Conservation (phyloP, 805 yeast species). For the Blastobotrys terrestris region DNA sequence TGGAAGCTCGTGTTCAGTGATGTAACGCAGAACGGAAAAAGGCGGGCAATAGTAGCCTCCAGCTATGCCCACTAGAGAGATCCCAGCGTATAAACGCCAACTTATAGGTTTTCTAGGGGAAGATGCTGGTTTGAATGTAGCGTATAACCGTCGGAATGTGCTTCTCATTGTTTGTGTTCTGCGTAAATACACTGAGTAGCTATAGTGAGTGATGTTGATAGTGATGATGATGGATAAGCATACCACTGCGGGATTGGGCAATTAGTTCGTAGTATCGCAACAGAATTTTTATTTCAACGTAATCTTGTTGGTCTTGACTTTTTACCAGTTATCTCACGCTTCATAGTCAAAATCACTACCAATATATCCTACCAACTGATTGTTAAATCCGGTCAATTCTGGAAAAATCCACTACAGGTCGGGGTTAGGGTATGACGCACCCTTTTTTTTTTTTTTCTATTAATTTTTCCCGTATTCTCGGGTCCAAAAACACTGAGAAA, state of each 20-base stretch:
- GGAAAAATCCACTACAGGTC: no score
- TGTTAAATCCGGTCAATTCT: no score
- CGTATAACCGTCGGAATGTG: constrained; percentile 10
- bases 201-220: no score
- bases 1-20: constrained; percentile 4
- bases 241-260: no score
- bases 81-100: not conserved
- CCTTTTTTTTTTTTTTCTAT: no score
- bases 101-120: not conserved
- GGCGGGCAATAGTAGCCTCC: constrained; percentile 5
- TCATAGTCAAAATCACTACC: no score
- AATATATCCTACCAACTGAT: no score
- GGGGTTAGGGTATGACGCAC: no score
- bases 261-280: not conserved
- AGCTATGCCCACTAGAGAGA: not conserved
- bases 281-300: not conserved
- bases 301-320: no score
- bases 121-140: not conserved
- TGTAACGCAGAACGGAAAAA: not conserved
- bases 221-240: no score
- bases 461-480: not conserved
- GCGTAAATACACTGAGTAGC: no score
- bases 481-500: not conserved
- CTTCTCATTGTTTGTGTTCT: constrained; percentile 6
- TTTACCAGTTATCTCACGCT: no score